phyloP scores from a whole-genome alignment of 768 basidiomycete species.

The Leucocoprinus birnbaumii region DNA sequence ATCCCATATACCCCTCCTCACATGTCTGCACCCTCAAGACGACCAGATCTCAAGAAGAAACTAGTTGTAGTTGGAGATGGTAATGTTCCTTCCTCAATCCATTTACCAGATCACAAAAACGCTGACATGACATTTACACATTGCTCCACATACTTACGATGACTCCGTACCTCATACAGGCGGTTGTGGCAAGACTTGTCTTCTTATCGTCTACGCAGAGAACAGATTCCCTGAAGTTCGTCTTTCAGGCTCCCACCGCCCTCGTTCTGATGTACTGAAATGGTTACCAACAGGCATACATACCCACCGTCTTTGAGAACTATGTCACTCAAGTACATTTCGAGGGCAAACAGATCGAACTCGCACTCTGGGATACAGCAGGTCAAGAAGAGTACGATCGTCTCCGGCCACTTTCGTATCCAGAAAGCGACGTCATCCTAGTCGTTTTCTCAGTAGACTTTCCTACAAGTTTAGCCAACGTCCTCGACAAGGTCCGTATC shows the following conservation, averaged over 20 bases:
- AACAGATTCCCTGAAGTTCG: slow-evolving; percentile 93
- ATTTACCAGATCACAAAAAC: slow-evolving; percentile 20
- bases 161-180: too few species aligned
- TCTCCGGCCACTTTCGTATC: slow-evolving; percentile 81
- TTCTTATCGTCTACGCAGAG: slow-evolving; percentile 94
- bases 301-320: slow-evolving; percentile 94
- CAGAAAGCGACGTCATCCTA: slow-evolving; percentile 88
- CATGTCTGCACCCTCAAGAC: slow-evolving; percentile 23
- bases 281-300: slow-evolving; percentile 70
- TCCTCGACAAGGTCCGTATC: slow-evolving; percentile 75
- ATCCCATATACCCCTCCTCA: slow-evolving; percentile 21
- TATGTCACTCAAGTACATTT: slow-evolving; percentile 86
- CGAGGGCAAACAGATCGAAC: slow-evolving; percentile 86
- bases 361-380: slow-evolving; percentile 98
- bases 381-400: slow-evolving; percentile 97
- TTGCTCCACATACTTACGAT: too few species aligned
- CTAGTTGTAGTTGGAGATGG: slow-evolving; percentile 89
- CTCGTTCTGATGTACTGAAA: background rate
- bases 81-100: slow-evolving; percentile 20
- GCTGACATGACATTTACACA: background rate
- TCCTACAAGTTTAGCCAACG: slow-evolving; percentile 86
- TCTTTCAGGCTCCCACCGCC: background rate
- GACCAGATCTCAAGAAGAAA: slow-evolving; percentile 84
- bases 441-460: slow-evolving; percentile 95
- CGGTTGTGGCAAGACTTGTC: slow-evolving; percentile 91